Evolutionary conservation across 2,329 filamentous ascomycete genomes (phyloP), one percentile per base, ranked within the genome.

Genomic region (Colletotrichum melonis): DNA sequence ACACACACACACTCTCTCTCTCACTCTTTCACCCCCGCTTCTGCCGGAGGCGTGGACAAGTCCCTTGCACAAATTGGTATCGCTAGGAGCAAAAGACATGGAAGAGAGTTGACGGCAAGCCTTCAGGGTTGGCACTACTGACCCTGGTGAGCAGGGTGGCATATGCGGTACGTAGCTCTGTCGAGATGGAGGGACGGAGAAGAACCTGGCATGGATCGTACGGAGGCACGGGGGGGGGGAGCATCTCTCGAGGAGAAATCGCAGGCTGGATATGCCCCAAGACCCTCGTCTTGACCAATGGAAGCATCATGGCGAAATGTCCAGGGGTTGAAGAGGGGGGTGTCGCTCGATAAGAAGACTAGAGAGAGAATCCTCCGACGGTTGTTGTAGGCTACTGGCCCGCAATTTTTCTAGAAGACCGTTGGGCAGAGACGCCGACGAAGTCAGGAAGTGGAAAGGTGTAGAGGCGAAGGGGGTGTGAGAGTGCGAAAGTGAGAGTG

Each of bases 281-380:
- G 5, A 63, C 63, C 72, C 67, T 59, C 32, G 46, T 59, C 35
- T 35, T 28, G 57, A 62, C 78, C 80, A 81, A 80, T 82, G 79
- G 78, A 52, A 52, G 55, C 32, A 32, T 63, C 56, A 49, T 55
- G 66, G 60, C 55, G 22, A 12, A 46, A 22, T n/a, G 32, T 11
- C 59, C 49, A 46, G 55, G 77, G 76, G 80, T 80, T 78, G 79
- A 79, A 77, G 58, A 64, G 59, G 30, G 30, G 24, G 72, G 62
- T 19, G 70, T 59, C 58, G 42, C 66, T 81, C 82, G 79, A 81
- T 80, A 79, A 77, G 78, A 80, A 79, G 83, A 84, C 84, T 82
- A 82, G 82, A 81, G 79, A 80, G 81, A 83, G 81, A 86, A 86
- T 84, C 81, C 83, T 86, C 84, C 84, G 84, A 86, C 76, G 77